Base-by-base conservation (phyloP, 2,329 filamentous ascomycete genomes). In the Exophiala dermatitidis region DNA sequence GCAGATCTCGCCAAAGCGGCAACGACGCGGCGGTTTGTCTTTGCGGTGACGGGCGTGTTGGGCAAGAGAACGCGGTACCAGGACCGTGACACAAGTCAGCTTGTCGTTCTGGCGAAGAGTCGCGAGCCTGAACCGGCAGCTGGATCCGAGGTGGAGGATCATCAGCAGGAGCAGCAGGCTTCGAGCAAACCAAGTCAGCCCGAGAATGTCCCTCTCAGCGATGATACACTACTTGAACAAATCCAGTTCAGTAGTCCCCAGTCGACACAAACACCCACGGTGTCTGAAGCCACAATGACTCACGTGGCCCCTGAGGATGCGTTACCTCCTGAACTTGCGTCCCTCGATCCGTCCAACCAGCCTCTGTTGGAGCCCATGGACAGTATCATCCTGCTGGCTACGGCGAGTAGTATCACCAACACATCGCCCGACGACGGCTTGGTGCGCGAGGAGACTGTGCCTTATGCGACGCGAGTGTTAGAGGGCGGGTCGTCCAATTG, bases 401-500 rank as follows among this genome's bases (percentile, higher is more conserved):
- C 82, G 6, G 90, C 90, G 0, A 91, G 94, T 49, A 95, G 90
- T 0, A 82, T 97, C 55, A 94, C 87, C 57, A 95, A 97, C 65
- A 90, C 88, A 0, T 85, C 90, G 0, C 90, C 93, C 0, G 77
- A 83, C 1, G 86, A 97, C 66, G 85, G 87, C 0, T 75, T 98
- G 0, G 97, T 90, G 0, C 80, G 90, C n/a, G 90, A 97, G 70
- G 89, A 97, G 67, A 91, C 95, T 3, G 71, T 95, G 1, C 93
- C 93, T 0, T 98, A 91, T 66, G 93, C 93, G 0, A 85, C 84
- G 1, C 82, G 93, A 38, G 93, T 97, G 0, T 77, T 98, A 1
- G 81, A 86, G 5, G 90, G 93, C 56, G 90, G 91, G 62, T 86
- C 86, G 43, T 91, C 89, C 0, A 98, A 97, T 69, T 98, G 93